Evolutionary conservation across 169 alveolate genomes (phyloP).

Genomic region (Cardiosporidium cionae): DNA sequence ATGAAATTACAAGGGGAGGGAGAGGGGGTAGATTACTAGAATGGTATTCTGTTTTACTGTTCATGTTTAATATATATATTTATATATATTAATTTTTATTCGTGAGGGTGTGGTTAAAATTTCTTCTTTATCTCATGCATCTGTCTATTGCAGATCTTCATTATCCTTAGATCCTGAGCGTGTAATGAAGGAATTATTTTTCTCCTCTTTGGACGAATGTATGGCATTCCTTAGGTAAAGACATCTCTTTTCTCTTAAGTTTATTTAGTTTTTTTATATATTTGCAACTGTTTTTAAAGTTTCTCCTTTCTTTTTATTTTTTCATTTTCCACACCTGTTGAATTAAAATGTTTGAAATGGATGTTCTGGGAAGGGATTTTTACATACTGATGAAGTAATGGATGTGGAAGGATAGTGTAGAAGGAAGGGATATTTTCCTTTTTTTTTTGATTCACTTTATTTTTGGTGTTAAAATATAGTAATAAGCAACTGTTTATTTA

Average conservation of each 20-base stretch:
- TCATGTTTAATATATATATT: no score
- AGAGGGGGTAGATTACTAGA: no score
- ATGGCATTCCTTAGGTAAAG: not conserved
- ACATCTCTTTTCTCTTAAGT: not conserved
- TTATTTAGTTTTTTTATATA: not conserved
- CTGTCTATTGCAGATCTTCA: not conserved
- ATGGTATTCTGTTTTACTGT: no score
- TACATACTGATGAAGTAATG: no score
- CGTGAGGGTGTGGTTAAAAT: no score
- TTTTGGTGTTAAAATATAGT: no score
- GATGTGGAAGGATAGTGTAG: no score
- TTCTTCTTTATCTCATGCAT: no score
- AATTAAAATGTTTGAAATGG: not conserved
- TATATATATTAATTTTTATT: no score
- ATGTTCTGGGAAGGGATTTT: not conserved
- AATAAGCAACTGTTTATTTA: not conserved
- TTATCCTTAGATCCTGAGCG: not conserved
- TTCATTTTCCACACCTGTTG: not conserved
- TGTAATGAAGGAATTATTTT: not conserved
- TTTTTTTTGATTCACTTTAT: no score
- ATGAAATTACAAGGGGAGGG: no score
- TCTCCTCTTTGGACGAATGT: not conserved
- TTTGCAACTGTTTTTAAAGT: not conserved
- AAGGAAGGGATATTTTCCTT: no score
- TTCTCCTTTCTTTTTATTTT: not conserved